These are phyloP conservation scores for Xylariaceae sp. DNA, from an alignment of 2,329 filamentous ascomycete genomes.

Conservation along the genomic window DNA sequence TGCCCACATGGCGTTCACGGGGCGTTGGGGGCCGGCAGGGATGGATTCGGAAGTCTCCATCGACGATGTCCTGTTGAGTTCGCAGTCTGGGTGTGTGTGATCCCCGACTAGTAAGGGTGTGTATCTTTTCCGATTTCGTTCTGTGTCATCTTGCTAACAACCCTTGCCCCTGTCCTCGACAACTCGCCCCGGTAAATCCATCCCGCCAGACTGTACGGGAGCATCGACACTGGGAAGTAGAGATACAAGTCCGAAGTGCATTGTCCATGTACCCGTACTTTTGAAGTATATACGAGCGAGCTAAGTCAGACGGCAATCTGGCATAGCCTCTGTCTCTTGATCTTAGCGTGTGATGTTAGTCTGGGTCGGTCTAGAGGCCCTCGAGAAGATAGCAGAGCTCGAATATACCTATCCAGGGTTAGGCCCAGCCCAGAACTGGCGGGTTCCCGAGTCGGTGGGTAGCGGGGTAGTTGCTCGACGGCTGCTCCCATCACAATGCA, in stretches of 20 bases:
- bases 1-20: not conserved
- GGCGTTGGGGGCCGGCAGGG: slow-evolving; percentile 10
- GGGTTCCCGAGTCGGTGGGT: not conserved
- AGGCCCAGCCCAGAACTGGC: not conserved
- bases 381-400: not conserved
- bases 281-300: not conserved
- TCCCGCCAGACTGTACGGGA: not conserved
- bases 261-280: not conserved
- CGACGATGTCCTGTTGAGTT: not conserved
- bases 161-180: not conserved
- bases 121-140: not conserved
- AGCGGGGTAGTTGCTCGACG: not conserved
- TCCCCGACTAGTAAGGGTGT: not conserved
- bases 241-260: not conserved
- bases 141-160: not conserved
- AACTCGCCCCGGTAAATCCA: not conserved
- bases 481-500: not conserved
- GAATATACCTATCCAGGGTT: not conserved
- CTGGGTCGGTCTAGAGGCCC: not conserved
- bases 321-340: not conserved
- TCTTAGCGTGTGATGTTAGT: not conserved
- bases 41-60: slow-evolving; percentile 6
- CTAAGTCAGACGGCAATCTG: not conserved
- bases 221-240: not conserved
- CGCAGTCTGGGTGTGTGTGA: not conserved